These are phyloP conservation scores for Viola odorata DNA, from an alignment of 345 rosid genomes.

Conservation along the genomic window DNA sequence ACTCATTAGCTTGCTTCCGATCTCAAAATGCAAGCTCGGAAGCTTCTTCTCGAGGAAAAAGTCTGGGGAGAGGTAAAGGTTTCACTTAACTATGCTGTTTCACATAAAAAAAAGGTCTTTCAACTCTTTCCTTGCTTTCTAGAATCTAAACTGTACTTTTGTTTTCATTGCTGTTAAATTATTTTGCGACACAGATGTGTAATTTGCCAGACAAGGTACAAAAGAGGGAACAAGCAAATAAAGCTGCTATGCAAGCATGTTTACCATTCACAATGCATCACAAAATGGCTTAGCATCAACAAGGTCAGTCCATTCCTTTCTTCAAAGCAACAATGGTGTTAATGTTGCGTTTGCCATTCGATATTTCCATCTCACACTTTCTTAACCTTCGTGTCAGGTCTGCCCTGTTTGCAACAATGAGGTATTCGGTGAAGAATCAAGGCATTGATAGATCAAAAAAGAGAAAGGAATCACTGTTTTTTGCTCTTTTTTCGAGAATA, in stretches of 20 bases:
- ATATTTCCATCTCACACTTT: not conserved
- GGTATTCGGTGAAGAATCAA: constrained; percentile 43
- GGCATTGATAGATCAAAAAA: constrained; percentile 19
- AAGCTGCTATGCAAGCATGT: constrained; percentile 62
- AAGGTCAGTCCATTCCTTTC: constrained; percentile 35
- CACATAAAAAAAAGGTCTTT: not conserved
- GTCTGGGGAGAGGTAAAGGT: constrained; percentile 47
- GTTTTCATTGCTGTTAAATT: not conserved
- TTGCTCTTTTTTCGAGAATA: not conserved
- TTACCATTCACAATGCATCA: constrained; percentile 58
- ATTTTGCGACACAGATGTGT: constrained; percentile 44
- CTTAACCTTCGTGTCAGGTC: constrained; percentile 27
- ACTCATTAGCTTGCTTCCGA: constrained; percentile 54
- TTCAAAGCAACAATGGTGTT: not conserved
- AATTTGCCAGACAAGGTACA: constrained; percentile 62
- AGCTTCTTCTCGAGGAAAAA: constrained; percentile 49
- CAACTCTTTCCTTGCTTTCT: not conserved
- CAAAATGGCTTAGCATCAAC: constrained; percentile 64
- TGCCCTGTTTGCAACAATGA: constrained; percentile 65
- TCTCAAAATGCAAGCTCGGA: constrained; percentile 53
- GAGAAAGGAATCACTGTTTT: constrained; percentile 2
- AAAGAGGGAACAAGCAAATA: constrained; percentile 48
- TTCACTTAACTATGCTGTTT: not conserved
- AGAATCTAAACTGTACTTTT: not conserved
- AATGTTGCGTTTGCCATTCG: not conserved